Percentiles rank a stretch among this genome's conserved stretches.
These are phyloP conservation scores for Pseudogymnoascus sp. DNA, from an alignment of 2,329 filamentous ascomycete species.

Conservation along the genomic window DNA sequence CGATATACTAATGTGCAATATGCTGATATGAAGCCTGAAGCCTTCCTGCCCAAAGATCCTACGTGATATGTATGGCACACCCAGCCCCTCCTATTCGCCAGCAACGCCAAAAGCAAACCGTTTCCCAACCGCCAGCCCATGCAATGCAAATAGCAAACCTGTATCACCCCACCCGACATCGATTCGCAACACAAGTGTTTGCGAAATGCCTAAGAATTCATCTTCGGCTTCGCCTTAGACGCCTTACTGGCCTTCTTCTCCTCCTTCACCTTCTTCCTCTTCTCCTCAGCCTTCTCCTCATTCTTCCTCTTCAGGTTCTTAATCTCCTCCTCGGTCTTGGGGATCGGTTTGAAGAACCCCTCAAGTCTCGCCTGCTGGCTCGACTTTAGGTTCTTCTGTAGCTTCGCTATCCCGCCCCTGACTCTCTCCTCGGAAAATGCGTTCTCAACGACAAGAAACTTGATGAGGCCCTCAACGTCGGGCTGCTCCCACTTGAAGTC, in stretches of 20 bases:
- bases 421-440: constrained; percentile 96
- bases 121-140: constrained; percentile 1
- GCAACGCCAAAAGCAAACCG: not conserved
- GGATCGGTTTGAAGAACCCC: constrained; percentile 91
- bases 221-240: constrained; percentile 73
- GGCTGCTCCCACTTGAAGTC: constrained; percentile 98
- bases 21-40: not conserved
- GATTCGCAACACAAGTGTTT: constrained; percentile 39
- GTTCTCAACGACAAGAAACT: constrained; percentile 88
- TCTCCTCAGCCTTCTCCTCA: constrained; percentile 82
- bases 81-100: not conserved
- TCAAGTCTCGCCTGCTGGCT: constrained; percentile 86
- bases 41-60: not conserved
- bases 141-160: constrained; percentile 7
- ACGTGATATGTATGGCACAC: not conserved
- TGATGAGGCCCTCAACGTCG: constrained; percentile 78
- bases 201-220: not conserved
- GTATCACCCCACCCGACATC: not conserved
- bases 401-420: constrained; percentile 62
- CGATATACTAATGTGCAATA: not conserved
- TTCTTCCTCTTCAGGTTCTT: constrained; percentile 82
- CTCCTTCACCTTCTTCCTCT: constrained; percentile 91
- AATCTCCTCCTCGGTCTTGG: constrained; percentile 81
- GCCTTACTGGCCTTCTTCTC: constrained; percentile 94
- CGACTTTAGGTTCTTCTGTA: constrained; percentile 85